A percentile compares a stretch with the other conserved stretches of the same genome.
phyloP scores from a whole-genome alignment of 257 asterid species.

The Dorcoceras hygrometricum region DNA sequence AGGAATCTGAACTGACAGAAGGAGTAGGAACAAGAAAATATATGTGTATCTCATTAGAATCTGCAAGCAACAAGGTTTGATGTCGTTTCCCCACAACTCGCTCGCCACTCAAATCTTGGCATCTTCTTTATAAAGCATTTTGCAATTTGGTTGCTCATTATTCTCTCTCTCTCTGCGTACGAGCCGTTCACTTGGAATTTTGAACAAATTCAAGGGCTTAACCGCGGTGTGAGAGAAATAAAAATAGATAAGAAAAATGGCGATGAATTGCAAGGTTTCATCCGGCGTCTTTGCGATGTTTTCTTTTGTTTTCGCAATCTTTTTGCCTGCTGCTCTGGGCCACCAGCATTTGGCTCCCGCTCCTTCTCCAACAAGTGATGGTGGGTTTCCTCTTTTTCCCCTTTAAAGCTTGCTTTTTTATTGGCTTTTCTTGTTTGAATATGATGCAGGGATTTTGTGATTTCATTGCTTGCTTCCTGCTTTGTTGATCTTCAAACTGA shows the following conservation, averaged over 20 bases:
- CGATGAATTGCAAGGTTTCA: conserved; percentile 32
- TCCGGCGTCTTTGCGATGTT: conserved; percentile 39
- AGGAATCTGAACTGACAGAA: conserved; percentile 7
- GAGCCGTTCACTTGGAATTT: conserved; percentile 2
- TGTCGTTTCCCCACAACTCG: conserved; percentile 27
- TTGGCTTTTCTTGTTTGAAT: background rate
- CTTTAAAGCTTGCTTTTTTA: background rate
- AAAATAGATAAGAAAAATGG: conserved; percentile 30
- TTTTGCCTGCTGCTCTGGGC: conserved; percentile 49
- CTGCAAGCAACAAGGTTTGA: conserved; percentile 29
- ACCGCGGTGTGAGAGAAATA: conserved; percentile 27
- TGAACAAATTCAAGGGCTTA: background rate
- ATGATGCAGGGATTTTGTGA: background rate
- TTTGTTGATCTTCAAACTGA: background rate
- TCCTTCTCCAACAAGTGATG: conserved; percentile 71
- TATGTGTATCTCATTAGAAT: conserved; percentile 5
- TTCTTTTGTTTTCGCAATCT: conserved; percentile 39
- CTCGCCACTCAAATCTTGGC: conserved; percentile 20
- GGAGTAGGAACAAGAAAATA: conserved; percentile 24
- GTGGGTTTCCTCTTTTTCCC: conserved; percentile 26
- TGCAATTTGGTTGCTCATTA: conserved; percentile 9
- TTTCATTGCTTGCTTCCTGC: background rate
- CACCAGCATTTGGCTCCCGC: conserved; percentile 65
- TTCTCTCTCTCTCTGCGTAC: conserved; percentile 23
- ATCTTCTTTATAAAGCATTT: conserved; percentile 21